These are phyloP conservation scores for Monilinia vaccinii-corymbosi DNA, from an alignment of 2,329 filamentous ascomycete species.

Conservation along the genomic window DNA sequence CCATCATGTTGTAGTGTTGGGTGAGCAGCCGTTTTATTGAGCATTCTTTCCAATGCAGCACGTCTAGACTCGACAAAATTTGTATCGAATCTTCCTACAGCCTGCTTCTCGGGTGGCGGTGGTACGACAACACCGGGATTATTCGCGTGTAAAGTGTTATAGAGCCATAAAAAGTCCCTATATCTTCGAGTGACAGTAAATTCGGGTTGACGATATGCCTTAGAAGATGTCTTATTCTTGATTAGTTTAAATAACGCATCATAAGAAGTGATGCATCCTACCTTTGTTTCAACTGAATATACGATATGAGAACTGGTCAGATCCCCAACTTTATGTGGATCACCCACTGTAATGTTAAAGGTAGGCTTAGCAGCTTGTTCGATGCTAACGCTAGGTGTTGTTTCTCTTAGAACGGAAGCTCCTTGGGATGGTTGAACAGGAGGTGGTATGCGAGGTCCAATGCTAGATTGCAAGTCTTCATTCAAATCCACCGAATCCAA, in stretches of 20 bases:
- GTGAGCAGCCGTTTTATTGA: slow-evolving; percentile 90
- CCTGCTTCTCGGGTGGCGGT: slow-evolving; percentile 95
- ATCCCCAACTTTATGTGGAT: slow-evolving; percentile 96
- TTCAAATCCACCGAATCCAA: slow-evolving; percentile 63
- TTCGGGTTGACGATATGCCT: slow-evolving; percentile 85
- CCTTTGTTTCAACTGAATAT: slow-evolving; percentile 90
- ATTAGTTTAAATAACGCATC: slow-evolving; percentile 13
- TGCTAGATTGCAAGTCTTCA: slow-evolving; percentile 44
- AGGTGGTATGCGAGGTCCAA: slow-evolving; percentile 55
- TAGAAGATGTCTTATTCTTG: slow-evolving; percentile 68
- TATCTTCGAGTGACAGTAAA: slow-evolving; percentile 93
- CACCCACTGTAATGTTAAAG: slow-evolving; percentile 85
- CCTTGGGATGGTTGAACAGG: slow-evolving; percentile 51
- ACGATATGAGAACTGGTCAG: slow-evolving; percentile 96
- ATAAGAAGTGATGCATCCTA: slow-evolving; percentile 32
- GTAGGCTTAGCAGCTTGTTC: slow-evolving; percentile 89
- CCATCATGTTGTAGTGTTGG: slow-evolving; percentile 85
- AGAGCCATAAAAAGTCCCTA: slow-evolving; percentile 95
- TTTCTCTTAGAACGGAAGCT: slow-evolving; percentile 42
- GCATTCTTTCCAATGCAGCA: slow-evolving; percentile 90
- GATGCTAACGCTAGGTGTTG: slow-evolving; percentile 72
- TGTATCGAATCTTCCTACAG: slow-evolving; percentile 87
- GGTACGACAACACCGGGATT: slow-evolving; percentile 93
- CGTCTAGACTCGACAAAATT: slow-evolving; percentile 93
- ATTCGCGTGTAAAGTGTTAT: slow-evolving; percentile 87